Evolutionary conservation across 768 basidiomycete species (phyloP).

Genomic region (Phaffia tasmanica): DNA sequence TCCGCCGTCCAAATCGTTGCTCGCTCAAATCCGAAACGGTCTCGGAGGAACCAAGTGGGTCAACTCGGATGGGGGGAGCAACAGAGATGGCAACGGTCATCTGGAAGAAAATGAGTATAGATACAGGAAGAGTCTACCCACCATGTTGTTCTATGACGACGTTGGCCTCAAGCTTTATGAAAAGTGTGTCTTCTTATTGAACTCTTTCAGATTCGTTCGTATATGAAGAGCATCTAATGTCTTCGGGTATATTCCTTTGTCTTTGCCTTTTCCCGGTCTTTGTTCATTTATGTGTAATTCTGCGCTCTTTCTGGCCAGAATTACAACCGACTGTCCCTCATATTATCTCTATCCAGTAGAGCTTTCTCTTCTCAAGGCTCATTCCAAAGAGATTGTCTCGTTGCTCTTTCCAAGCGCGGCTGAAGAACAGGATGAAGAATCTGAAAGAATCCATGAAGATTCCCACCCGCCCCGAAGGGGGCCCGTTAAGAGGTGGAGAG

Average conservation of each 20-base stretch:
- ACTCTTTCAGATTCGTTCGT: background rate
- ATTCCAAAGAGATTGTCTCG: conserved; percentile 60
- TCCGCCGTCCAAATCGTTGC: conserved; percentile 18
- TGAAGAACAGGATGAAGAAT: conserved; percentile 2
- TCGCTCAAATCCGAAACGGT: conserved; percentile 10
- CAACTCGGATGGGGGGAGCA: background rate
- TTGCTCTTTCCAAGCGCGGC: conserved; percentile 16
- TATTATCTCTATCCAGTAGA: conserved; percentile 89
- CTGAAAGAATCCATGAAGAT: background rate
- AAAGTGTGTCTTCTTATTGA: conserved; percentile 33
- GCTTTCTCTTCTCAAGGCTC: conserved; percentile 63
- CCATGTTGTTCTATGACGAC: conserved; percentile 76
- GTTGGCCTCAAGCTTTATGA: conserved; percentile 76
- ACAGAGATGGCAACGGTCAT: background rate
- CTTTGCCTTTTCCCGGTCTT: background rate
- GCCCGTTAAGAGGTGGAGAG: conserved; percentile 28
- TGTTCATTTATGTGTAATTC: background rate
- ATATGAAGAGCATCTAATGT: background rate
- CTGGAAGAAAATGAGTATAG: conserved; percentile 34
- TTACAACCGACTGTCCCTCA: conserved; percentile 35
- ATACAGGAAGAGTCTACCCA: conserved; percentile 56
- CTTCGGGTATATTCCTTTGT: background rate
- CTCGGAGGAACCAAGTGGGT: background rate
- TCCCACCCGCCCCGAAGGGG: conserved; percentile 16
- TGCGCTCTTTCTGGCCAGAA: conserved; percentile 16